Conservation (phyloP, 1,139 yeast species). For the Lodderomyces margitis region DNA sequence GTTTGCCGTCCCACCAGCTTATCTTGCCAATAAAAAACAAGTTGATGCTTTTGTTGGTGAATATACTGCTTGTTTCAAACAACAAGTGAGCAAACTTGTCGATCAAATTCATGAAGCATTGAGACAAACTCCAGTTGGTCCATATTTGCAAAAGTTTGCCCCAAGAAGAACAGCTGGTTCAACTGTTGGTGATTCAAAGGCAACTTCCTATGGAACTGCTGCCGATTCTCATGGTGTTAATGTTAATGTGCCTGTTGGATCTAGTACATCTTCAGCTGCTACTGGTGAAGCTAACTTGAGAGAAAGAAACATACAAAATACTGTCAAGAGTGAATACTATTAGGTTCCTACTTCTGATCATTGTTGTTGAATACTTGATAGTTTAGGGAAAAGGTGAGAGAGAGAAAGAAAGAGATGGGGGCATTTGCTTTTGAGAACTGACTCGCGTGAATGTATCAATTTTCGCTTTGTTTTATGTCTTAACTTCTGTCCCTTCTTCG, state of each 20-base stretch:
- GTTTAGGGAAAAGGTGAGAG: no score
- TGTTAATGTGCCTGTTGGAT: slow-evolving; percentile 16
- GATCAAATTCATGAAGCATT: slow-evolving; percentile 50
- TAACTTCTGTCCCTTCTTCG: no score
- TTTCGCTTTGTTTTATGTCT: no score
- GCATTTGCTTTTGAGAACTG: no score
- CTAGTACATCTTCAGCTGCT: slow-evolving; percentile 21
- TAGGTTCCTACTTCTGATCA: no score
- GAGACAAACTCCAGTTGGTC: slow-evolving; percentile 55
- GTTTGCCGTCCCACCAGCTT: slow-evolving; percentile 76
- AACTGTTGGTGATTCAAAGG: slow-evolving; percentile 54
- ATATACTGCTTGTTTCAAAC: slow-evolving; percentile 53
- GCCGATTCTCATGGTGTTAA: slow-evolving; percentile 17
- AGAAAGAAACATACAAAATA: not conserved
- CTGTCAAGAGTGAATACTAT: not conserved
- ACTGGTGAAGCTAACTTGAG: slow-evolving; percentile 32
- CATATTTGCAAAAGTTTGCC: slow-evolving; percentile 55
- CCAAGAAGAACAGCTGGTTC: slow-evolving; percentile 75
- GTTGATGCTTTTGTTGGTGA: slow-evolving; percentile 72
- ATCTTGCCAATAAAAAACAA: slow-evolving; percentile 71
- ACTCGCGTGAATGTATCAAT: no score
- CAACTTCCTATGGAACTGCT: slow-evolving; percentile 25
- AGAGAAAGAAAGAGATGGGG: no score
- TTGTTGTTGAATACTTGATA: no score
- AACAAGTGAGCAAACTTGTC: slow-evolving; percentile 51